phyloP scores from a whole-genome alignment of 768 basidiomycete genomes.

The Amanita polypyramis region DNA sequence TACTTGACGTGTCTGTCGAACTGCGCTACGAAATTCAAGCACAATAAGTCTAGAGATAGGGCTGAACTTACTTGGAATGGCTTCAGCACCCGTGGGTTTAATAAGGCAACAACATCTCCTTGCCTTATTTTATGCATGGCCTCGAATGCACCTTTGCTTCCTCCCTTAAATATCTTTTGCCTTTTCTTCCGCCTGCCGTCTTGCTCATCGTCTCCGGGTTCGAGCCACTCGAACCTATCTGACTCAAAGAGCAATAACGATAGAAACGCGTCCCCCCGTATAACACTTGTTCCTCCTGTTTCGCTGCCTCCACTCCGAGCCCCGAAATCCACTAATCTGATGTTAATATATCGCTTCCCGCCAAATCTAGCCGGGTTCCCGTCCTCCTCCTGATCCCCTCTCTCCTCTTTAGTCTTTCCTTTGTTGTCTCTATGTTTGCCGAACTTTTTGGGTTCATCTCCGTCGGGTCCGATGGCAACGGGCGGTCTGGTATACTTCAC shows the following conservation, averaged over 20 bases:
- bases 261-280: slow-evolving; percentile 77
- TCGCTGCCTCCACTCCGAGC: slow-evolving; percentile 44
- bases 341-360: slow-evolving; percentile 75
- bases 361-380: slow-evolving; percentile 35
- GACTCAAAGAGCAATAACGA: slow-evolving; percentile 84
- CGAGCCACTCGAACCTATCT: slow-evolving; percentile 45
- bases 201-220: slow-evolving; percentile 22
- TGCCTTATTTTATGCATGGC: slow-evolving; percentile 74
- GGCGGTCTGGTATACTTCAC: slow-evolving; percentile 65
- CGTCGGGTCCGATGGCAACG: slow-evolving; percentile 40
- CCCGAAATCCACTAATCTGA: slow-evolving; percentile 80
- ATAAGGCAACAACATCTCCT: slow-evolving; percentile 82
- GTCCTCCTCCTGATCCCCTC: slow-evolving; percentile 17
- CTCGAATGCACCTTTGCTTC: slow-evolving; percentile 90
- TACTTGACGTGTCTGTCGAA: slow-evolving; percentile 59
- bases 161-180: slow-evolving; percentile 71
- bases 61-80: slow-evolving; percentile 60
- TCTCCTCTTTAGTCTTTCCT: slow-evolving; percentile 24
- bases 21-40: slow-evolving; percentile 23
- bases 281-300: slow-evolving; percentile 42
- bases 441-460: slow-evolving; percentile 20
- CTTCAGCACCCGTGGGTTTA: slow-evolving; percentile 82
- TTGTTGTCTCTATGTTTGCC: slow-evolving; percentile 23
- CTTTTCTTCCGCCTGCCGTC: slow-evolving; percentile 39
- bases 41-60: not conserved